Base-by-base conservation (phyloP, 352 stramenopile species). In the Blastocystis sp. region DNA sequence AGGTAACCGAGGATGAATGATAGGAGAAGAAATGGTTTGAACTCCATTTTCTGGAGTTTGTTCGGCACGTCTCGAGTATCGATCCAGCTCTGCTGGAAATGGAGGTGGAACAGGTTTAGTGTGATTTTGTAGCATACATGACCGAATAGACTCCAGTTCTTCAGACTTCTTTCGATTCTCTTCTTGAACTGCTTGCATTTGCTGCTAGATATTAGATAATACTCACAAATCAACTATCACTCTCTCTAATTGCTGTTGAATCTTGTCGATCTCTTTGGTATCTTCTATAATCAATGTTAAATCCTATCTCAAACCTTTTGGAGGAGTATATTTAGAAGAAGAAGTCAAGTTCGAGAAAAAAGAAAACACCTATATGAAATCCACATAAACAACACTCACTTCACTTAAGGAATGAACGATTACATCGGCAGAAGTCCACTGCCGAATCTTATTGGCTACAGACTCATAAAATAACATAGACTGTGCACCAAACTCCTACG, bases 391-490 rank as follows among this genome's bases (percentile, higher is more conserved):
- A 61, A 16, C 24, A 63, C 4, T 39, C 52, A 80, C 69, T 12
- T 21, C 32, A 39, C 9, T 43, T n/a, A 80, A 16, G 19, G 35
- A 24, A 43, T 59, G 7, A 11, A 80, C 43, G 14, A 80, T 80
- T 5, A 14, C 14, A 51, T 80, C 69, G 12, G 69, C 37, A 35
- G 69, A 80, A 19, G 43, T 24, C 14, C 35, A 63, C 6, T 24
- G 24, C 51, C 32, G 35, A 29, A 80, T n/a, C 7, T 21, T 24
- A 61, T 54, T 39, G 9, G 43, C 69, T 19, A 80, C 16, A 59
- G 19, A 39, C 27, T 80, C 69, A 80, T 58, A 80, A 59, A 59
- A 80, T 21, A 80, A 35, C 69, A 80, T 80, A 11, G n/a, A 58
- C 52, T 80, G 69, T 16, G 69, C 69, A n/a, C 69, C 69, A 42